Percentiles rank a stretch among this genome's conserved stretches.
Evolutionary conservation across 2,329 filamentous ascomycete species (phyloP).

Genomic region (Corinectria fuckeliana): DNA sequence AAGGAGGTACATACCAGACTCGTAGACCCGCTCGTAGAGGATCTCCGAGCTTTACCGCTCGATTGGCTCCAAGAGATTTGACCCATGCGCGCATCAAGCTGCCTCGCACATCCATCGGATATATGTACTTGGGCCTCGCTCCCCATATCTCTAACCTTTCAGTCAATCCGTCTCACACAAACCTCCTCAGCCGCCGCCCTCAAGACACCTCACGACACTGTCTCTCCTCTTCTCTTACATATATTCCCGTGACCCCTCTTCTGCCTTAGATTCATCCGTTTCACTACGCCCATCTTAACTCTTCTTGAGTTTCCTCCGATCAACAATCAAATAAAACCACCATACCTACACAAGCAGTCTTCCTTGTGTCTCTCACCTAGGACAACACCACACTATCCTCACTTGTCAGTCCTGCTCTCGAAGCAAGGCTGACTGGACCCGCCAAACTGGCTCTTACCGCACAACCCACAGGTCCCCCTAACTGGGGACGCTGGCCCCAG

Average conservation of each 20-base stretch:
- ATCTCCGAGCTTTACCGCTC: slow-evolving; percentile 41
- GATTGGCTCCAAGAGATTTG: slow-evolving; percentile 42
- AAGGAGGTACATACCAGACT: slow-evolving; percentile 29
- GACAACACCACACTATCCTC: slow-evolving; percentile 4
- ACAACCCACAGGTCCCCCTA: slow-evolving; percentile 51
- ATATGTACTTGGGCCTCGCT: slow-evolving; percentile 39
- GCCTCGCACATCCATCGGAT: slow-evolving; percentile 33
- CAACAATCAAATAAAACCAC: slow-evolving; percentile 3
- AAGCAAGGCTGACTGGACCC: slow-evolving; percentile 32
- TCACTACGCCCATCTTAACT: slow-evolving; percentile 17
- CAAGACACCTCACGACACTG: slow-evolving; percentile 19
- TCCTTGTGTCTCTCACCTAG: slow-evolving; percentile 7
- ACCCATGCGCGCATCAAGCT: slow-evolving; percentile 40
- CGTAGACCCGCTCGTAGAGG: slow-evolving; percentile 34
- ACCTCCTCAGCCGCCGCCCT: slow-evolving; percentile 26
- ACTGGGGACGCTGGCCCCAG: slow-evolving; percentile 63
- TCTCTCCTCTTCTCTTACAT: slow-evolving; percentile 28
- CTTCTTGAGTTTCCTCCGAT: neutral
- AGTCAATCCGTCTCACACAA: slow-evolving; percentile 36
- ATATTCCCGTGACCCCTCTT: slow-evolving; percentile 21
- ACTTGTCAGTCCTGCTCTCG: slow-evolving; percentile 34
- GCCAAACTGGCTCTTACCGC: slow-evolving; percentile 55
- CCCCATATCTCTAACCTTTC: slow-evolving; percentile 32
- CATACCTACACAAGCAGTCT: slow-evolving; percentile 13
- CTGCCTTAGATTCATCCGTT: slow-evolving; percentile 13